A percentile compares a stretch with the other conserved stretches of the same genome.
These are phyloP conservation scores for Citrus mangshanensis DNA, from an alignment of 345 rosid genomes.

Conservation along the genomic window DNA sequence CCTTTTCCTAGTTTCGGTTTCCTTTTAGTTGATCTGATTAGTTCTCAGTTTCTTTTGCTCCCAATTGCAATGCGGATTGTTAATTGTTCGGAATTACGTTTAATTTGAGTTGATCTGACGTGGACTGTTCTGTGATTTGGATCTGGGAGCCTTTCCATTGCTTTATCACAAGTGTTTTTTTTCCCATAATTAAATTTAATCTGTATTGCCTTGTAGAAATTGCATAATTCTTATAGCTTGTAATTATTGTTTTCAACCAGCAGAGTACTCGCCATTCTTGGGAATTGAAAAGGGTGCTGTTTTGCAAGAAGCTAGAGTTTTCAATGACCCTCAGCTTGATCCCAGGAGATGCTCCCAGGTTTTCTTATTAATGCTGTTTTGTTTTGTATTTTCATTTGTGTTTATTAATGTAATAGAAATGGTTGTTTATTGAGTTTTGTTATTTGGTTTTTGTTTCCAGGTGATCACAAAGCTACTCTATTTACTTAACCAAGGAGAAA, in stretches of 20 bases:
- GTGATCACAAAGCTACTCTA: conserved; percentile 95
- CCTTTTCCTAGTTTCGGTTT: conserved; percentile 9
- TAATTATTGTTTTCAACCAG: conserved; percentile 33
- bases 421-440: conserved; percentile 11
- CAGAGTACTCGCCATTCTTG: conserved; percentile 87
- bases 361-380: conserved; percentile 9
- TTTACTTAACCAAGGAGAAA: conserved; percentile 93
- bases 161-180: neutral
- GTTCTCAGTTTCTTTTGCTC: neutral
- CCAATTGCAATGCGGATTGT: conserved; percentile 25
- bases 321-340: conserved; percentile 97
- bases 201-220: neutral
- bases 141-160: conserved; percentile 6
- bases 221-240: neutral
- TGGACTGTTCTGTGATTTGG: conserved; percentile 3
- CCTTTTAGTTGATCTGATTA: conserved; percentile 29
- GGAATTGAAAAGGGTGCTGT: conserved; percentile 99
- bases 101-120: conserved; percentile 16
- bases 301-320: conserved; percentile 97
- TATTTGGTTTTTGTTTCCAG: conserved; percentile 31
- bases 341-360: conserved; percentile 99
- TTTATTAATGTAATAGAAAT: neutral
- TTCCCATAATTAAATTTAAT: neutral
- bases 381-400: neutral
- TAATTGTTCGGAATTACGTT: neutral